Evolutionary conservation across 2,329 filamentous ascomycete species (phyloP), one percentile per base, ranked within the genome.

Genomic region (Neofusicoccum umdonicola): DNA sequence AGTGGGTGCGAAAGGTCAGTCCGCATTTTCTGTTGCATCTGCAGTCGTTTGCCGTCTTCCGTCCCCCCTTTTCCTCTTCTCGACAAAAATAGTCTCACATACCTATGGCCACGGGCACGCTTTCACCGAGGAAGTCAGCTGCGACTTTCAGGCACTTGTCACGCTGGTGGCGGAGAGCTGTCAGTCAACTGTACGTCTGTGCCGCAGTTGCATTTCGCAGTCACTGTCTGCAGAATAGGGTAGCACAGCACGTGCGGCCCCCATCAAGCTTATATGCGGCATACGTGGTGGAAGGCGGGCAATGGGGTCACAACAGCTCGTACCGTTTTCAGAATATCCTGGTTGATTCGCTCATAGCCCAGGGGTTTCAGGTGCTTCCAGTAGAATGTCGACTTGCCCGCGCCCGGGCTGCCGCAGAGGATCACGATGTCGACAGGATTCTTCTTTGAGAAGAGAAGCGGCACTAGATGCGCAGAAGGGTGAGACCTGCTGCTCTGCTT

Each of bases 341-440:
- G 95, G 71, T 98, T 99, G 35, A 97, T 86, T 54, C 95, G 86
- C 73, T 87, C 85, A 74, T 96, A 98, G 3, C 88, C 90, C 34
- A 95, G 78, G 27, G 90, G 90, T 73, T 93, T 83, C 41, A 98
- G 80, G 68, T 90, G 81, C 67, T 85, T 88, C 87, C 89, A 92
- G 78, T 90, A 97, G 72, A 95, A 97, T 0, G 92, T 94, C 44
- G 92, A 96, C 78, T 99, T 98, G 17, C 95, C 95, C 2, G 92
- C 88, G 1, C 91, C 93, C 0, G 95, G 95, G 54, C 91, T 92
- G 1, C 95, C 95, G 72, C 91, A 94, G 74, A 96, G 92, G 7
- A 98, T 77, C 27, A 98, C 86, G 13, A 98, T 81, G 63, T 97
- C 93, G 68, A 87, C 77, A 5, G 85, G 76, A 71, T 89, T 87